These are phyloP conservation scores for Rhipidocladum racemiflorum DNA, from an alignment of 176 grass and related monocot genomes.

Conservation along the genomic window DNA sequence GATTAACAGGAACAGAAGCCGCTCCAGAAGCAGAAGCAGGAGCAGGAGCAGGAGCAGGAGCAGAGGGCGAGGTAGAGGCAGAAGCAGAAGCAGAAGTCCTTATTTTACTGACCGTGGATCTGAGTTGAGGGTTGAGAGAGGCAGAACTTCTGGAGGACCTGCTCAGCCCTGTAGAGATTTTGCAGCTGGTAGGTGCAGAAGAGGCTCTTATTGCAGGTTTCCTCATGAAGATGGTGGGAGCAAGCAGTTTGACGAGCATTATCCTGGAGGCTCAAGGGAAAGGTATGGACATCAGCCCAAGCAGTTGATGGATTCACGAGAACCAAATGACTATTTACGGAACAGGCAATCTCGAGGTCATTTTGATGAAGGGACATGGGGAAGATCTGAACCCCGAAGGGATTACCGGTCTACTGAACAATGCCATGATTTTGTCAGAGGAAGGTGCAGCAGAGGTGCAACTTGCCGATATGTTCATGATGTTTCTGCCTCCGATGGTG, in stretches of 20 bases:
- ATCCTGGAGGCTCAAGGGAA: slow-evolving; percentile 52
- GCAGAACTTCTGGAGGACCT: slow-evolving; percentile 47
- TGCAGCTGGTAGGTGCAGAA: slow-evolving; percentile 70
- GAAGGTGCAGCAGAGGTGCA: slow-evolving; percentile 72
- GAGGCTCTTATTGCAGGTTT: slow-evolving; percentile 76
- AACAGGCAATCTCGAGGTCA: slow-evolving; percentile 47
- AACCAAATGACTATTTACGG: slow-evolving; percentile 54
- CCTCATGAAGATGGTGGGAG: slow-evolving; percentile 70
- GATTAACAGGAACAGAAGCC: slow-evolving; percentile 54
- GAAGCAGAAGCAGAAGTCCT: slow-evolving; percentile 75
- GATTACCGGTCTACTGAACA: slow-evolving; percentile 46
- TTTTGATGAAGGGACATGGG: slow-evolving; percentile 61
- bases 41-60: slow-evolving; percentile 37
- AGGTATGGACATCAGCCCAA: slow-evolving; percentile 49
- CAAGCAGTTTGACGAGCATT: slow-evolving; percentile 45
- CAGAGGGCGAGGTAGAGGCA: slow-evolving; percentile 42
- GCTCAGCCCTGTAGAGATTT: slow-evolving; percentile 81
- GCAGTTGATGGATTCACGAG: slow-evolving; percentile 59
- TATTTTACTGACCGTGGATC: slow-evolving; percentile 50
- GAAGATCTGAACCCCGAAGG: slow-evolving; percentile 54
- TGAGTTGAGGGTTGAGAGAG: slow-evolving; percentile 57
- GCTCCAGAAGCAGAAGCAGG: slow-evolving; percentile 52
- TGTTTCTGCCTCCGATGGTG: slow-evolving; percentile 60
- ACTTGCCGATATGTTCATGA: slow-evolving; percentile 67
- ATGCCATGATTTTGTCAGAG: slow-evolving; percentile 88